These are phyloP conservation scores for Corylus avellana DNA, from an alignment of 306 rosid species.

Conservation along the genomic window DNA sequence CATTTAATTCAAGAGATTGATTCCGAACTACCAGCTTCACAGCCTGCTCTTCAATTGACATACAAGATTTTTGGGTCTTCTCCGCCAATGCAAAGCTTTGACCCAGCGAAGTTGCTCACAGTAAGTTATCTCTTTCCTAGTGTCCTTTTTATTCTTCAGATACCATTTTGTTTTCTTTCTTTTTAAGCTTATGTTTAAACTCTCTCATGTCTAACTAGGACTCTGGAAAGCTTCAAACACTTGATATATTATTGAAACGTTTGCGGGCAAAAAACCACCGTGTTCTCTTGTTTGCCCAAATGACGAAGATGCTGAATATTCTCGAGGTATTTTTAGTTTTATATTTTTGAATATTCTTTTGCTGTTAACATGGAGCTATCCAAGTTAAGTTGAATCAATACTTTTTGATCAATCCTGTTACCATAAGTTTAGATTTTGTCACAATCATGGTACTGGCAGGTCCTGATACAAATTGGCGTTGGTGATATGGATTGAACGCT, in stretches of 20 bases:
- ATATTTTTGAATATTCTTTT: constrained; percentile 25
- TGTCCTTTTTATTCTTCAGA: constrained; percentile 16
- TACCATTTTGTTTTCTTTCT: neutral
- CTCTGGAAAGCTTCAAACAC: constrained; percentile 99
- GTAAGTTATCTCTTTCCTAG: constrained; percentile 45
- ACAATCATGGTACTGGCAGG: neutral
- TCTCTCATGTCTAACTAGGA: constrained; percentile 55
- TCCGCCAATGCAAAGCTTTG: constrained; percentile 93
- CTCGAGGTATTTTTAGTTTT: constrained; percentile 70
- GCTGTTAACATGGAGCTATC: neutral
- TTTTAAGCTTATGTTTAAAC: constrained; percentile 7
- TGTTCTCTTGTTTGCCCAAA: constrained; percentile 95
- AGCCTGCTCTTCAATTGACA: constrained; percentile 86
- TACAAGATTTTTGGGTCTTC: constrained; percentile 88
- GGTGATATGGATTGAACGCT: neutral
- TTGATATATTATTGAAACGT: constrained; percentile 93
- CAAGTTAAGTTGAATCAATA: neutral
- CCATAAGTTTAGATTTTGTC: neutral
- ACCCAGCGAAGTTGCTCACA: constrained; percentile 97
- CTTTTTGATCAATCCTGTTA: neutral
- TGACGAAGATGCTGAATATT: constrained; percentile 98
- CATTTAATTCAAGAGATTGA: constrained; percentile 89
- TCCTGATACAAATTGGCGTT: neutral
- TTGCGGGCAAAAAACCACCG: constrained; percentile 91
- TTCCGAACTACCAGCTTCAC: constrained; percentile 69